These are phyloP conservation scores for Carex parvula DNA, from an alignment of 176 grass and related monocot genomes.

Conservation along the genomic window DNA sequence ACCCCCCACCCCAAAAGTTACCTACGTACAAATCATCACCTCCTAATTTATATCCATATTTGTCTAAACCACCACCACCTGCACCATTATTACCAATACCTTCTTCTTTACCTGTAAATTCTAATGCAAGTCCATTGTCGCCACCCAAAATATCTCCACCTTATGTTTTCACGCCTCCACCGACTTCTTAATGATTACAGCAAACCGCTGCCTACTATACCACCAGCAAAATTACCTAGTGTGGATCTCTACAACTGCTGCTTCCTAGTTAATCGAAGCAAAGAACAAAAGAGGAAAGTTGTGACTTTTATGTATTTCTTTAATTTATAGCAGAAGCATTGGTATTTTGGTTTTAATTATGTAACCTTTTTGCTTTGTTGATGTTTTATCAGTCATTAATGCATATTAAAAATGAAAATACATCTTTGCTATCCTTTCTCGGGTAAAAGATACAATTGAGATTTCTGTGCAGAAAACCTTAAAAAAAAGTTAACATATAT, in stretches of 20 bases:
- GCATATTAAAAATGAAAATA: not conserved
- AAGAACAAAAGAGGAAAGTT: not conserved
- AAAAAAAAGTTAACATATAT: not conserved
- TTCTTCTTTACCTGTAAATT: conserved; percentile 13
- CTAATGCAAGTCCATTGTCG: not conserved
- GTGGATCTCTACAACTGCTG: not conserved
- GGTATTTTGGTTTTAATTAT: not conserved
- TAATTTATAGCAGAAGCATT: not conserved
- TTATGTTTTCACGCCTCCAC: not conserved
- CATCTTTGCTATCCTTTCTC: not conserved
- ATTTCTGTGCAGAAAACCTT: not conserved
- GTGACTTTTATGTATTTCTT: not conserved
- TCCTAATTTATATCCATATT: conserved; percentile 15
- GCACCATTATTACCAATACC: conserved; percentile 8
- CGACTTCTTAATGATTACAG: not conserved
- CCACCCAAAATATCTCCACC: conserved; percentile 16
- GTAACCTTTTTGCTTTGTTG: not conserved
- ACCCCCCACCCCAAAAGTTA: conserved; percentile 14
- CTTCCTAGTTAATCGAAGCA: not conserved
- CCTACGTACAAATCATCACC: conserved; percentile 20
- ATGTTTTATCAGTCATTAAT: not conserved
- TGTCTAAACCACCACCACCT: conserved; percentile 36
- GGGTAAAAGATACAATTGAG: not conserved
- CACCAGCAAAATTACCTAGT: not conserved
- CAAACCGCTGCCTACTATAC: not conserved